Evolutionary conservation across 176 grass and related monocot species (phyloP).

Genomic region (Echinochloa phyllopogon): DNA sequence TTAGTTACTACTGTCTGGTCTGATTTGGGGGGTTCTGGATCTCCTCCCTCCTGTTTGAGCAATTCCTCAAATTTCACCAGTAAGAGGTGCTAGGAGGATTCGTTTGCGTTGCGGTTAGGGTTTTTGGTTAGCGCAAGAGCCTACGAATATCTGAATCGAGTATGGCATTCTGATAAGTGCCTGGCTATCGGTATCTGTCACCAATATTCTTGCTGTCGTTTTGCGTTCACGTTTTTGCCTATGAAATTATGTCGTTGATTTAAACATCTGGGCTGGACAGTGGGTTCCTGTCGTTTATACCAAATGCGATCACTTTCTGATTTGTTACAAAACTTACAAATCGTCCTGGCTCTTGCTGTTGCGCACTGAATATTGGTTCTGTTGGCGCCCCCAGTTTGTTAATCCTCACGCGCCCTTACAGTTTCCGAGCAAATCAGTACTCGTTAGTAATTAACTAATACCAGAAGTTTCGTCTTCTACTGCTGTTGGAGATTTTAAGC

Average conservation of each 20-base stretch:
- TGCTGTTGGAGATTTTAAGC: neutral
- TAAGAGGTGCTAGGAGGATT: neutral
- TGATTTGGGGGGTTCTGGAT: conserved; percentile 27
- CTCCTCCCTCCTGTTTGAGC: neutral
- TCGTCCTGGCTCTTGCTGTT: neutral
- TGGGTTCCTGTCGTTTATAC: neutral
- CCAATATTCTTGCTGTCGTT: neutral
- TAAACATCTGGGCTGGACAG: neutral
- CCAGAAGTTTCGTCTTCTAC: neutral
- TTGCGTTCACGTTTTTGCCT: neutral
- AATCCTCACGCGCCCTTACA: neutral
- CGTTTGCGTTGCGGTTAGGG: neutral
- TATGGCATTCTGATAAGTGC: neutral
- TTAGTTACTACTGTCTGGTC: neutral
- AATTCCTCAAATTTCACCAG: neutral
- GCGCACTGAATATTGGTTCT: neutral
- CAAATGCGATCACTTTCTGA: neutral
- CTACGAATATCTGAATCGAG: neutral
- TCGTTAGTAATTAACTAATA: neutral
- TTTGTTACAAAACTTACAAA: neutral
- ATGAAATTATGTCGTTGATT: neutral
- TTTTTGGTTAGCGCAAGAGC: neutral
- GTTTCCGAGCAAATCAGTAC: conserved; percentile 13
- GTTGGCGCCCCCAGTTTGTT: conserved; percentile 3
- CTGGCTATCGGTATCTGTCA: neutral